These are phyloP conservation scores for Gigaspora rosea DNA, from an alignment of 192 early-diverging fungal species.

Conservation along the genomic window DNA sequence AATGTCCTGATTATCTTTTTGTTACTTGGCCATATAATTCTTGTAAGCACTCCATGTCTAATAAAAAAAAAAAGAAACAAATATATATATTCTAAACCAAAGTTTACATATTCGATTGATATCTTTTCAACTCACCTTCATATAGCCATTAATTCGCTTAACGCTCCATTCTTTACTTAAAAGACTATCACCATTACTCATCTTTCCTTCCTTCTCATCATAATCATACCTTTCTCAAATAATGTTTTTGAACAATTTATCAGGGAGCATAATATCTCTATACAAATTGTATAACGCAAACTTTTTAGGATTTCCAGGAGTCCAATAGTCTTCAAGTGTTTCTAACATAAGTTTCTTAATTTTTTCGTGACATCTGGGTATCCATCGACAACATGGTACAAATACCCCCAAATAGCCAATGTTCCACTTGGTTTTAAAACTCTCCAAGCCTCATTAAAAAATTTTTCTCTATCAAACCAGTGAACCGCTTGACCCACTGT, in stretches of 20 bases:
- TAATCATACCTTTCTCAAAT: slow-evolving; percentile 21
- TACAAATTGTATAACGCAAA: slow-evolving; percentile 49
- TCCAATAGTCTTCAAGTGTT: slow-evolving; percentile 47
- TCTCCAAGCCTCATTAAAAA: slow-evolving; percentile 59
- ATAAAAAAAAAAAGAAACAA: too few relatives aligned
- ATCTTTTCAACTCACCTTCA: slow-evolving; percentile 35
- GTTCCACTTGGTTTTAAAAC: slow-evolving; percentile 64
- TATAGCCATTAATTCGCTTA: slow-evolving; percentile 44
- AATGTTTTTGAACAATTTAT: slow-evolving; percentile 44
- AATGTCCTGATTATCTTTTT: slow-evolving; percentile 33
- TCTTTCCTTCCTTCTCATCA: background rate
- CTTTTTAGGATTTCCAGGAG: too few relatives aligned
- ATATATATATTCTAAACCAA: background rate
- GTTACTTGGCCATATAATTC: slow-evolving; percentile 44
- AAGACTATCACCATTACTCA: slow-evolving; percentile 14
- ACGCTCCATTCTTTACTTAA: slow-evolving; percentile 47
- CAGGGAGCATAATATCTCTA: slow-evolving; percentile 46
- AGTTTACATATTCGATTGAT: background rate
- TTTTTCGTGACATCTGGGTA: slow-evolving; percentile 37
- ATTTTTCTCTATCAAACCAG: slow-evolving; percentile 59
- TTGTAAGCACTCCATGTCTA: slow-evolving; percentile 60
- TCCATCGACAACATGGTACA: slow-evolving; percentile 43
- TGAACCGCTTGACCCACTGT: slow-evolving; percentile 53
- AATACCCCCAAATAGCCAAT: slow-evolving; percentile 56
- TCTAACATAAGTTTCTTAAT: slow-evolving; percentile 35